These are phyloP conservation scores for Termitomyces sp. DNA, from an alignment of 768 basidiomycete genomes.

Conservation along the genomic window DNA sequence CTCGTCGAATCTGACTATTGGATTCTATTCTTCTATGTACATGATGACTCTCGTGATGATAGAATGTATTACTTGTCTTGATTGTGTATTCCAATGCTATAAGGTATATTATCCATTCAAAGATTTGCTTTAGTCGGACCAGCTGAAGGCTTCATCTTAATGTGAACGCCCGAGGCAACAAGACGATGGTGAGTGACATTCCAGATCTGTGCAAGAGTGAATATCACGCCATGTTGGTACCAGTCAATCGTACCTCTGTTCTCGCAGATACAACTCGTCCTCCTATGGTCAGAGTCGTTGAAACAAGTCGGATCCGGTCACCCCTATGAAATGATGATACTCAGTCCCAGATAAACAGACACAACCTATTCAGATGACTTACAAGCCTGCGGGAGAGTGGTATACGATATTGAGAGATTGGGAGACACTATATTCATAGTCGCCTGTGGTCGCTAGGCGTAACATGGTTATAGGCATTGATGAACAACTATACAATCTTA, in stretches of 20 bases:
- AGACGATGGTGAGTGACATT: constrained; percentile 45
- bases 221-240: neutral
- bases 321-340: constrained; percentile 24
- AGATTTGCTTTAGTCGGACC: constrained; percentile 20
- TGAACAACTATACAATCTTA: constrained; percentile 31
- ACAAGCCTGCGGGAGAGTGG: constrained; percentile 40
- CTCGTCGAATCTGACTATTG: neutral
- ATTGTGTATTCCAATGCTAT: neutral
- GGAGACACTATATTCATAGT: constrained; percentile 31
- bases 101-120: neutral
- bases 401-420: constrained; percentile 49
- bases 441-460: constrained; percentile 18
- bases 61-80: neutral
- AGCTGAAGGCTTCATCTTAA: constrained; percentile 47
- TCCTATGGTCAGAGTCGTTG: constrained; percentile 46
- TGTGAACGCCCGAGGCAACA: constrained; percentile 48
- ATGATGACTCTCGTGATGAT: neutral
- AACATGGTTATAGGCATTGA: constrained; percentile 39
- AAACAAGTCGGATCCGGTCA: constrained; percentile 45
- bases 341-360: neutral
- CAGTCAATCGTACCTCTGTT: constrained; percentile 35
- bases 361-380: neutral
- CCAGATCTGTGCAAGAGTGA: constrained; percentile 41
- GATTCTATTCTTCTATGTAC: neutral
- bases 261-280: constrained; percentile 40